Base-by-base conservation (phyloP, 352 stramenopile genomes). In the Globisporangium recalcitrans region DNA sequence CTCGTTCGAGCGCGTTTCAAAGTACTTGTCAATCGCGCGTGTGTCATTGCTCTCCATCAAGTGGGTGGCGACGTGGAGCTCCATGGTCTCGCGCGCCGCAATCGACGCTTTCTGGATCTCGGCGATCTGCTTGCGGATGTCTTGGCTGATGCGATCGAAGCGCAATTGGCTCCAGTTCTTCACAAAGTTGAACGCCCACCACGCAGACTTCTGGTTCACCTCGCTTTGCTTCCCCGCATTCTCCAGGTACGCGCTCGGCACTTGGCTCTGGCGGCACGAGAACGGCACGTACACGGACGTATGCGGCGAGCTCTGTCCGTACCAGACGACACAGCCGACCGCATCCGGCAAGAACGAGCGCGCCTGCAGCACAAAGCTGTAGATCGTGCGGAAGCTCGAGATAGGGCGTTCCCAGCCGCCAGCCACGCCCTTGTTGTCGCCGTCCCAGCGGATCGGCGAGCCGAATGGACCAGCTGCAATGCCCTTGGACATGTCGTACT, bases 321-420 rank as follows among this genome's bases (percentile, higher is more conserved):
- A 88, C 78, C 78, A 88, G 36, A 74, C 62, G 9, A 82, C 67
- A 27, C 75, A 75, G 29, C 74, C 74, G 4, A 85, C 34, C 19
- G 60, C 22, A 46, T 84, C 74, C 0, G 60, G 57, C 19, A 85
- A 3, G 38, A 69, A 47, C 0, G 51, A 34, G 7, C 75, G 64
- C 11, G 72, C 67, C 19, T 88, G 78, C 4, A 79, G 44, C 14
- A 81, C 67, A 64, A 97, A 96, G 48, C 75, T 88, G 62, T 78
- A 88, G 29, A 86, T 69, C 46, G 89, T 96, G 27, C 91, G 86
- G 63, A 90, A 95, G 26, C 97, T 77, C 16, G 87, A 96, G 65
- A 97, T 97, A 0, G 86, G 68, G 14, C 90, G 80, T 64, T 96
- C 87, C 76, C 87, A 93, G 40, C 74, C 78, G 11, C 85, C 85